Percentiles rank a stretch among this genome's conserved stretches.
Evolutionary conservation across 805 yeast genomes (phyloP).

Genomic region (Suhomyces faveliae): DNA sequence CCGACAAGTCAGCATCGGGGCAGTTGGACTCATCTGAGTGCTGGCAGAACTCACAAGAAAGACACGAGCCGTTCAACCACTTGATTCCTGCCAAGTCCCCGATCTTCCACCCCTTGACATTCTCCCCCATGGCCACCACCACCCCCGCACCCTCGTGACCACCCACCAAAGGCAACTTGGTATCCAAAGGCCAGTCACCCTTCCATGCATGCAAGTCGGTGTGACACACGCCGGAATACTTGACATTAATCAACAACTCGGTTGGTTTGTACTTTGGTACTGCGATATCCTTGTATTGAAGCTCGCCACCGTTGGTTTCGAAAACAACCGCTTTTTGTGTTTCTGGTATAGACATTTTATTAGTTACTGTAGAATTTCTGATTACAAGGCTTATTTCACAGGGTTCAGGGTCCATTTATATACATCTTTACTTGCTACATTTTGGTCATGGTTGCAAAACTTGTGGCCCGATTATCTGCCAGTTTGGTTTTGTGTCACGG

Average conservation of each 20-base stretch:
- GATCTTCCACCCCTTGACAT: conserved; percentile 42
- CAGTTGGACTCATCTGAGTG: conserved; percentile 51
- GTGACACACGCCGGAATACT: conserved; percentile 48
- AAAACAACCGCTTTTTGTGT: conserved; percentile 45
- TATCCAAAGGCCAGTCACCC: conserved; percentile 46
- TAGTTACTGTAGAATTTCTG: no score
- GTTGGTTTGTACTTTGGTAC: conserved; percentile 36
- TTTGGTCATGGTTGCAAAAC: background rate
- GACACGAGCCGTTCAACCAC: conserved; percentile 48
- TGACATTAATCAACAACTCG: conserved; percentile 43
- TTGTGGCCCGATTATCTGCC: background rate
- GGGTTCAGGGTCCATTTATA: background rate
- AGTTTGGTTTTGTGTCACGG: background rate
- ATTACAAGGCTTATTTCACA: no score
- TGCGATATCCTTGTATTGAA: conserved; percentile 34
- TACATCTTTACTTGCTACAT: background rate
- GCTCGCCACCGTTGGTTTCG: conserved; percentile 43
- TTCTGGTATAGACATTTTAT: conserved; percentile 25
- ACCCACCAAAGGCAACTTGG: conserved; percentile 47
- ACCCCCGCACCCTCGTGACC: conserved; percentile 52
- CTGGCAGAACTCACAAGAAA: conserved; percentile 43
- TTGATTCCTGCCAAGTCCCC: conserved; percentile 46
- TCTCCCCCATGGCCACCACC: conserved; percentile 41
- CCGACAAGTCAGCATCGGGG: conserved; percentile 65
- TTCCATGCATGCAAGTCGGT: conserved; percentile 49